A percentile compares a stretch with the other conserved stretches of the same genome.
Evolutionary conservation across 1,284 basidiomycete genomes (phyloP).

Genomic region (Ustilago esculenta): DNA sequence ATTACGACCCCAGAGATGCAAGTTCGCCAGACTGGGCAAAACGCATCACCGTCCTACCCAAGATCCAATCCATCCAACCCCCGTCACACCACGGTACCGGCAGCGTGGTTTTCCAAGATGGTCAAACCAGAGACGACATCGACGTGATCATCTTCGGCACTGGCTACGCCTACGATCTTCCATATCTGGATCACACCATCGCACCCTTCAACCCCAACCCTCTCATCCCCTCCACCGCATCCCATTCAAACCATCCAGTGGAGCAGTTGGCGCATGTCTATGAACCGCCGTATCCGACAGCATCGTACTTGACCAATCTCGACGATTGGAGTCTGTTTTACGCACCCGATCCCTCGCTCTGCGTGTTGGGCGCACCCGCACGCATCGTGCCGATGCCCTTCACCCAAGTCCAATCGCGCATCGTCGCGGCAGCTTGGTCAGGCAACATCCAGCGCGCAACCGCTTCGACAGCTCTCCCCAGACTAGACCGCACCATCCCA

Average conservation of each 20-base stretch:
- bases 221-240: conserved; percentile 17
- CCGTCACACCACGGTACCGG: too few species aligned
- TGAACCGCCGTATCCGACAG: conserved; percentile 8
- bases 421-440: conserved; percentile 39
- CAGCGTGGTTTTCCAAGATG: conserved; percentile 30
- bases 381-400: conserved; percentile 63
- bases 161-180: conserved; percentile 58
- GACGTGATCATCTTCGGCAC: conserved; percentile 65
- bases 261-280: conserved; percentile 5
- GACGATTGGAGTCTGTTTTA: conserved; percentile 65
- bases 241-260: too few species aligned
- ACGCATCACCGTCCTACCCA: conserved; percentile 55
- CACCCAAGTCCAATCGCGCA: conserved; percentile 53
- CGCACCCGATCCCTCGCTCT: conserved; percentile 41
- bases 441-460: neutral
- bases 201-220: conserved; percentile 33
- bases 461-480: conserved; percentile 19
- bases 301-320: conserved; percentile 45
- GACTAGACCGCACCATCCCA: conserved; percentile 32
- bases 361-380: conserved; percentile 56
- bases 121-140: conserved; percentile 24
- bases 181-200: conserved; percentile 39
- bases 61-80: conserved; percentile 31
- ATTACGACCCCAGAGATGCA: conserved; percentile 58
- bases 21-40: conserved; percentile 52